Base-by-base conservation (phyloP, 345 rosid species). In the Balakata baccata region DNA sequence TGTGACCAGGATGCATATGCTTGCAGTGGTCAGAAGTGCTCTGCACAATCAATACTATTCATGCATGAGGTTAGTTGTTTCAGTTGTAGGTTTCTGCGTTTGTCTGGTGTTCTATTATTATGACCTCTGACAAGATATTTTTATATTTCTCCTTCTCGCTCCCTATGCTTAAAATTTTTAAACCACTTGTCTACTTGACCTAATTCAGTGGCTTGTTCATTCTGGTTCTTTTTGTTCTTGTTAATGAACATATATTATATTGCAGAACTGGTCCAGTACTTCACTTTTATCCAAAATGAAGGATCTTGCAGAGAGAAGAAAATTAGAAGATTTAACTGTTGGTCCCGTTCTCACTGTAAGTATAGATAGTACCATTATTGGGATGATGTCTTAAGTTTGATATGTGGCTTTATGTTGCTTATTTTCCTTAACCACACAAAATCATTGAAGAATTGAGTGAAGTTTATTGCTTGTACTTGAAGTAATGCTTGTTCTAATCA, bases 1-100 rank as follows among this genome's bases (percentile, higher is more conserved):
- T 95, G 97, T 74, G 99, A 95, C 79, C 99, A 95, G 85, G 98
- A 95, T 84, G 98, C 99, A 12, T 95, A 92, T 75, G 99, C 98
- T 10, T 92, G 99, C 81, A 95, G 98, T 71, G 99, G 99, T 72
- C 99, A 95, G 84, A 95, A 95, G 81, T 92, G 99, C 82, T 92
- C 97, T 70, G 98, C 96, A 60, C 99, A 95, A 72, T 95, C 99
- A 45, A 89, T 95, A 60, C 85, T 95, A 60, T 95, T 95, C 86
- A 85, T 92, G 80, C 99, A 95, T 38, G 98, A 92, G 98, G 98
- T 95, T 75, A 29, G 91, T 76, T 45, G 62, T 66, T 77, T 61
- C 17, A 6, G 39, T 13, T 12, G 17, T 47, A 62, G 46, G 68
- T 62, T 61, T n/a, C 23, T 66, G 3, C 57, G 7, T 53, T 61